Evolutionary conservation across 1,284 basidiomycete species (phyloP), one percentile per base, ranked within the genome.

Genomic region (Cutaneotrichosporon cutaneum): DNA sequence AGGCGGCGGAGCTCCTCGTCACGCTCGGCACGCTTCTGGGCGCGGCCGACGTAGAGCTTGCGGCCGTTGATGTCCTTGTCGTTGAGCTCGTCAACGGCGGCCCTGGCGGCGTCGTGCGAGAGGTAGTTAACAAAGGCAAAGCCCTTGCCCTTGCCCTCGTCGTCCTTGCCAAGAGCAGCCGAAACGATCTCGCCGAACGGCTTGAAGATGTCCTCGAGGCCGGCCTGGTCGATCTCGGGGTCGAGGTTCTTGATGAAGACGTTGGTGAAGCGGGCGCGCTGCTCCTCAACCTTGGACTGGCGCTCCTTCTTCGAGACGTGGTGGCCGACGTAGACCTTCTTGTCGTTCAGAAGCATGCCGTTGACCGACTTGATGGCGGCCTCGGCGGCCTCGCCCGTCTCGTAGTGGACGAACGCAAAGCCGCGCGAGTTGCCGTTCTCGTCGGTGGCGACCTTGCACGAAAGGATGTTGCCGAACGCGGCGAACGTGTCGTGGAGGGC

Each of bases 401-500:
- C 94, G 82, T 99, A 99, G 82, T 99, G 96, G 64, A 74, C 74
- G 58, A 65, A 75, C 60, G 76, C 96, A 78, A 98, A 99, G 66
- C 94, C 94, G 79, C 91, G 92, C 71, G 93, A 94, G 73, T 88
- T 88, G 65, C 92, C 94, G 68, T 88, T 87, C 78, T 94, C 91
- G 77, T 96, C 94, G 58, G 88, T 90, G 65, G 95, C 96, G 71
- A 99, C 95, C 84, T 99, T 99, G 89, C 96, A 99, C 44, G 96
- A 99, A 68, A 99, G 84, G 68, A 99, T 96, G 76, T 96, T 95
- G 67, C 96, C 96, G 77, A 99, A 99, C 55, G 96, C 95, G 66
- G 93, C 94, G 79, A 99, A 99, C 54, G 96, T 99, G 81, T 99
- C 96, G 80, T 99, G 96, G 65, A 99, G 90, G 69, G 96, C 96